Evolutionary conservation across 305 asterid species (phyloP), one percentile per base, ranked within the genome.

Genomic region (Fraxinus baroniana): DNA sequence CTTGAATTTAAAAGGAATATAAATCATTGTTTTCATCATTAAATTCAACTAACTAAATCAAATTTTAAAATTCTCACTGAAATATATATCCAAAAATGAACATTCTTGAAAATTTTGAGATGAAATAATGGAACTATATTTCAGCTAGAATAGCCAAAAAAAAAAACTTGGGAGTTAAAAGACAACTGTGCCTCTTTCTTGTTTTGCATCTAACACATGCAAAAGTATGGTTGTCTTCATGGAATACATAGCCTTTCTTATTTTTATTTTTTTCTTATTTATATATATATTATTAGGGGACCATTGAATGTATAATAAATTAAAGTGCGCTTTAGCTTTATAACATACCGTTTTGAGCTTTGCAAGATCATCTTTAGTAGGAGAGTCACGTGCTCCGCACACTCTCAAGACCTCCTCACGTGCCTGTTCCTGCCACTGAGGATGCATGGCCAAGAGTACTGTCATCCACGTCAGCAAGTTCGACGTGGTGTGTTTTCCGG

Each of bases 341-440:
- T 33, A 33, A 5, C 79, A 82, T 90, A 95, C 99, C 93, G 93
- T 94, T 89, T 92, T 95, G 80, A 95, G 99, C 87, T 92, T 91
- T 2, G 96, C 81, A 70, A 94, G 89, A 86, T 93, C 89, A 66
- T 93, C 94, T 88, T 87, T 90, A 79, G 92, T 84, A 0, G 98
- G 98, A 75, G 87, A 81, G 87, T 94, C 97, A 92, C 94, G 98
- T 93, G 97, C 81, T 15, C 98, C 98, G 82, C 97, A 94, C 76
- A 95, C 94, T 76, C 91, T 80, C 36, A 94, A 85, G 81, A 95
- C 98, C 93, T 95, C 99, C 91, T 93, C 99, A 90, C 99, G 99
- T 93, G 99, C 98, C 91, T 90, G 90, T 52, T 94, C 94, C 90
- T 95, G 99, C 99, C 99, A 95, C 41, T 87, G 90, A 71, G 97